These are phyloP conservation scores for Podaxis carcinomalis DNA, from an alignment of 768 basidiomycete genomes.

Conservation along the genomic window DNA sequence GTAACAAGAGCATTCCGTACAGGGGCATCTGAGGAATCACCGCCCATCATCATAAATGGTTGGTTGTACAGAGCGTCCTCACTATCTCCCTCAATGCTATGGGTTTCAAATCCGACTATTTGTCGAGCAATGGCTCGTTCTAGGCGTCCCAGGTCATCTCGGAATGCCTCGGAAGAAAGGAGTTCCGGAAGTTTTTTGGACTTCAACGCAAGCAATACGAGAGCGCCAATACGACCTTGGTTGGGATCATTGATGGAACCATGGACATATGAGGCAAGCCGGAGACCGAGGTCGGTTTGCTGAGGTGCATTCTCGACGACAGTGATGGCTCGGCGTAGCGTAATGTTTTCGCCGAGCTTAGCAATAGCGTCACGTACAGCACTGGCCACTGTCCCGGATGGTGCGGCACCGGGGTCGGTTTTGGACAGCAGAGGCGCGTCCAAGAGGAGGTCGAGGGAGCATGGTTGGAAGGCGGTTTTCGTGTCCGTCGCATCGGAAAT, in stretches of 20 bases:
- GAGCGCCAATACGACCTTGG: slow-evolving; percentile 57
- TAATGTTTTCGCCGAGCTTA: slow-evolving; percentile 78
- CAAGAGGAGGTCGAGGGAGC: slow-evolving; percentile 44
- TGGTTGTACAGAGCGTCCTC: slow-evolving; percentile 68
- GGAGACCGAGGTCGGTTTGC: slow-evolving; percentile 34
- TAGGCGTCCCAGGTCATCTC: slow-evolving; percentile 54
- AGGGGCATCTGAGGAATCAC: slow-evolving; percentile 36
- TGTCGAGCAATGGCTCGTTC: slow-evolving; percentile 80
- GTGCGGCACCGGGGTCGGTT: slow-evolving; percentile 26
- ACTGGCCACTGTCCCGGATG: slow-evolving; percentile 47
- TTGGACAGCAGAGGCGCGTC: slow-evolving; percentile 66
- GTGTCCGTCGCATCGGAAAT: slow-evolving; percentile 40
- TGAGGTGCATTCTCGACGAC: slow-evolving; percentile 37
- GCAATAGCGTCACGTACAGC: slow-evolving; percentile 69
- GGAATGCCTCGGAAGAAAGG: slow-evolving; percentile 44
- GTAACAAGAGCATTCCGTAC: slow-evolving; percentile 40
- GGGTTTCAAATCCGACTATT: slow-evolving; percentile 78
- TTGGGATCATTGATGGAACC: slow-evolving; percentile 42
- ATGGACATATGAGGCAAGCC: slow-evolving; percentile 59
- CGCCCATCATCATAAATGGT: slow-evolving; percentile 72
- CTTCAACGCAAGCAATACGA: slow-evolving; percentile 52
- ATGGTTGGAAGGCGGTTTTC: slow-evolving; percentile 38
- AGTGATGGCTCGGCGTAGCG: slow-evolving; percentile 54
- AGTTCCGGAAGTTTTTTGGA: slow-evolving; percentile 40
- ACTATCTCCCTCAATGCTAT: slow-evolving; percentile 34